Evolutionary conservation across 208 protist genomes (phyloP).

Genomic region (Trypanosoma grayi): DNA sequence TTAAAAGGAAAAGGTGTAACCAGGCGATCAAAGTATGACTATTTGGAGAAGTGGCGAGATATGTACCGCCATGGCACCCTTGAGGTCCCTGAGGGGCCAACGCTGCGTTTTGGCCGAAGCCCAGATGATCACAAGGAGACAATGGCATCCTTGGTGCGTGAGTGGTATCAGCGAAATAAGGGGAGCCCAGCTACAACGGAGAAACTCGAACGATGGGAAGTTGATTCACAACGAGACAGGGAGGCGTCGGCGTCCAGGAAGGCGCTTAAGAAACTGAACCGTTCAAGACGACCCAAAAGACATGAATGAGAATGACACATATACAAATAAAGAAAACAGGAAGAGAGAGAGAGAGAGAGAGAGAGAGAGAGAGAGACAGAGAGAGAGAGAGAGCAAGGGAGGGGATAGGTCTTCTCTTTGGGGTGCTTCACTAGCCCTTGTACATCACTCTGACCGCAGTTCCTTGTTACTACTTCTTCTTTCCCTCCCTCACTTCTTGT

Average conservation of each 20-base stretch:
- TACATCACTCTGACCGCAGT: background rate
- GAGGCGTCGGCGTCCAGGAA: constrained; percentile 37
- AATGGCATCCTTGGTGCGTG: constrained; percentile 60
- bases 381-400: background rate
- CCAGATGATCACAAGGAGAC: constrained; percentile 77
- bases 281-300: constrained; percentile 17
- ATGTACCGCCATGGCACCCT: constrained; percentile 91
- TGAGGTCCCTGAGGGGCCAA: constrained; percentile 69
- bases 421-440: no score
- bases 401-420: background rate
- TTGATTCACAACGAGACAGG: constrained; percentile 31
- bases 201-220: constrained; percentile 40
- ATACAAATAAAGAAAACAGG: constrained; percentile 6
- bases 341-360: no score
- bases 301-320: constrained; percentile 19
- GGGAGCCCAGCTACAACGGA: constrained; percentile 46
- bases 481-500: background rate
- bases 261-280: constrained; percentile 42
- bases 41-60: constrained; percentile 87
- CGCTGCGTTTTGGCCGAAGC: constrained; percentile 66
- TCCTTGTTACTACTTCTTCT: constrained; percentile 3
- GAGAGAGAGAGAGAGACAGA: no score
- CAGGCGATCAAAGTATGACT: constrained; percentile 85
- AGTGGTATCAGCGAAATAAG: constrained; percentile 71
- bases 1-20: constrained; percentile 57